Evolutionary conservation across 768 basidiomycete species (phyloP), one percentile per base, ranked within the genome.

Genomic region (Epithele typhae): DNA sequence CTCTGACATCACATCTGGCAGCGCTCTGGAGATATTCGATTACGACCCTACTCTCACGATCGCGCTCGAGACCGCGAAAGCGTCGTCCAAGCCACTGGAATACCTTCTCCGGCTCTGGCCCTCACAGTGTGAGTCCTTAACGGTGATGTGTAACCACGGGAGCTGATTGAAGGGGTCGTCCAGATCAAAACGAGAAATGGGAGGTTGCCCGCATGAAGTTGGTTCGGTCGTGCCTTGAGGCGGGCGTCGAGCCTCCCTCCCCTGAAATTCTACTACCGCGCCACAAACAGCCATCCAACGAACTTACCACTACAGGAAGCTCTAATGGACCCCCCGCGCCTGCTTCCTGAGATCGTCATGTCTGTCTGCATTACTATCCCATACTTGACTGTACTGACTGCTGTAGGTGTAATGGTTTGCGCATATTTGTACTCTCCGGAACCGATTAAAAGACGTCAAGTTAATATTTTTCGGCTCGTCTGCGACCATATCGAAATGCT

Each of bases 41-140:
- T 71, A 68, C 48, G 83, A 87, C 56, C 67, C 74, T 37, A 70
- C 74, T 0, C 59, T 85, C 49, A 72, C 65, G 5, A 64, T 82
- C 35, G 82, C 82, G 0, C 66, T 87, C 49, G 78, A 82, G 23
- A 76, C 81, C 33, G 75, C 78, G 48, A 76, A 75, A 54, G 71
- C 76, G 5, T 64, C 85, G 12, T 58, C 84, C 30, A 69, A 73
- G 22, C 75, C 78, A 3, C 68, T 81, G 37, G 79, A 85, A 55
- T 82, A 80, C 59, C 59, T 84, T 46, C 73, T 74, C 30, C 68
- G 71, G 3, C 54, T 84, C 37, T 84, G 82, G 81, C 84, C 84
- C 0, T 84, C 80, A 59, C 56, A 65, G 43, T 76, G 82, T 83
- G 56, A 55, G 67, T 61, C 23, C 12, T 17, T 4, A 37, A 25